Base-by-base conservation (phyloP, 805 yeast genomes). In the Hanseniaspora lachancei region DNA sequence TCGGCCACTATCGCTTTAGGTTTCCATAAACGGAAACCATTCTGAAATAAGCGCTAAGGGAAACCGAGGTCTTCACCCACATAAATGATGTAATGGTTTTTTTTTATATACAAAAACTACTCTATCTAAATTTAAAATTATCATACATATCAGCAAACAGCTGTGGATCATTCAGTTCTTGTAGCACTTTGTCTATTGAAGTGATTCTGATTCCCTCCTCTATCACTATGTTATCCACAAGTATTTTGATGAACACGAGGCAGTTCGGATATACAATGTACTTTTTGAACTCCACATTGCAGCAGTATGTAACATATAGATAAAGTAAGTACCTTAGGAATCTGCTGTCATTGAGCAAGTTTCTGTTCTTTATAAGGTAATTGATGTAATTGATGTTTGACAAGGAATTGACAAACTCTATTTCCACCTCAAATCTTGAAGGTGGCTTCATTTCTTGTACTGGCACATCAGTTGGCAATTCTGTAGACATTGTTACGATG, bases 371-470 rank as follows among this genome's bases (percentile, higher is more conserved):
- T 2, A 96, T 96, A 27, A 91, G 73, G 63, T 80, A 89, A 60
- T 87, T 82, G 56, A 91, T 75, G 65, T 89, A 91, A 66, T 84
- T 95, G 47, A 91, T 81, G 67, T 91, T 93, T 2, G 96, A 87
- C 36, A 91, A 74, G 16, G 95, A 83, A 69, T 91, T 97, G 3
- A 91, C 95, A 69, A 91, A 91, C 78, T 86, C 71, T 29, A 68
- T 57, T 58, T 68, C 70, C 10, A 68, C 65, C 59, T 67, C 71
- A 54, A 66, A 59, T 64, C 80, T 62, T 49, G 79, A 80, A 59
- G 85, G 97, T n/a, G 57, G 49, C 13, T 42, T 53, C 27, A 53
- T 43, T 16, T 53, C 56, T 32, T 53, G 50, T 3, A 53, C 55
- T 23, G 40, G 44, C 16, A 18, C 20, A 35, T 47, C 57, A 32